Evolutionary conservation across 805 yeast genomes (phyloP).

Genomic region (Zygosaccharomyces kombuchaensis): DNA sequence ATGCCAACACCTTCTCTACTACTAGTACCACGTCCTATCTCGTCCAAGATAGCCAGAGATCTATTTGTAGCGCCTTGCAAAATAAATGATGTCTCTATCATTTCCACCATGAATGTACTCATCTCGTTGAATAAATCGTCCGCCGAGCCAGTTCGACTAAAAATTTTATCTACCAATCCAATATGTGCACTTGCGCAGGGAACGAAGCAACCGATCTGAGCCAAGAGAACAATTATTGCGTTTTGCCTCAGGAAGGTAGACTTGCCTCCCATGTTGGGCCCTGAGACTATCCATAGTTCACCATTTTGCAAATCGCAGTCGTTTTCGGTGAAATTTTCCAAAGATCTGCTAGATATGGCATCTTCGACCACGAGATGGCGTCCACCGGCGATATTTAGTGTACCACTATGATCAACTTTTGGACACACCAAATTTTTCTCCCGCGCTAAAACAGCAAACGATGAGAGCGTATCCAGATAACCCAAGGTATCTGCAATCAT

Average conservation of each 20-base stretch:
- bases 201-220: constrained; percentile 70
- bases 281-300: constrained; percentile 63
- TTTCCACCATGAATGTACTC: constrained; percentile 91
- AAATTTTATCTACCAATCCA: constrained; percentile 73
- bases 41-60: constrained; percentile 79
- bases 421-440: constrained; percentile 71
- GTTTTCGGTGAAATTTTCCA: constrained; percentile 32
- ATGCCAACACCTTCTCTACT: constrained; percentile 79
- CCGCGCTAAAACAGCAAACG: constrained; percentile 68
- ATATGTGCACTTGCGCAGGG: constrained; percentile 62
- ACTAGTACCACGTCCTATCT: constrained; percentile 87
- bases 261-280: constrained; percentile 89
- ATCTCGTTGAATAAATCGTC: constrained; percentile 75
- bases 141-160: constrained; percentile 78
- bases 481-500: constrained; percentile 51
- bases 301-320: constrained; percentile 29
- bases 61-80: constrained; percentile 57
- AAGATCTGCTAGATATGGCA: constrained; percentile 48
- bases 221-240: constrained; percentile 62
- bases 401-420: constrained; percentile 44
- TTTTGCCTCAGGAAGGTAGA: constrained; percentile 71
- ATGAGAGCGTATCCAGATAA: constrained; percentile 63
- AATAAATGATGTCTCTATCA: constrained; percentile 77
- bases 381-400: constrained; percentile 55
- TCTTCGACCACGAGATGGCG: constrained; percentile 86